phyloP scores from a whole-genome alignment of 805 yeast genomes.

The Saccharomycopsis fermentans region DNA sequence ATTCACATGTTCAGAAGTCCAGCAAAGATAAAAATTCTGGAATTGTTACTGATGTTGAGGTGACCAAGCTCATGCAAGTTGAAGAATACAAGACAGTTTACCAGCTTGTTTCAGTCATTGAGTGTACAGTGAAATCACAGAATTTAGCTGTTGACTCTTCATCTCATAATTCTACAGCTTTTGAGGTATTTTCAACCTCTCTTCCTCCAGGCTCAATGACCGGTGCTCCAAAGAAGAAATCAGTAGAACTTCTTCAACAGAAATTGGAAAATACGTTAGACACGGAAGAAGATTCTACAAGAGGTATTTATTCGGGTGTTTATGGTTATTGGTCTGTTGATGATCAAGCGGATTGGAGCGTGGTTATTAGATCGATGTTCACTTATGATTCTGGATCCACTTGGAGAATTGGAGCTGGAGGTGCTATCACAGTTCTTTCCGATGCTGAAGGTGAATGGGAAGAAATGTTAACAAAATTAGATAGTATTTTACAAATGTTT shows the following conservation, averaged over 20 bases:
- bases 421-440: conserved; percentile 89
- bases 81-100: conserved; percentile 89
- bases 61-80: conserved; percentile 74
- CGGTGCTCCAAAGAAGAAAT: conserved; percentile 94
- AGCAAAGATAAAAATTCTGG: not conserved
- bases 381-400: conserved; percentile 34
- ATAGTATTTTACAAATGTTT: conserved; percentile 71
- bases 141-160: not conserved
- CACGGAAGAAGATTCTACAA: conserved; percentile 25
- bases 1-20: conserved; percentile 27
- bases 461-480: conserved; percentile 75
- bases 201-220: conserved; percentile 99
- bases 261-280: conserved; percentile 25
- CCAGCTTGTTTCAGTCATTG: conserved; percentile 84
- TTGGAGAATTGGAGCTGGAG: conserved; percentile 97
- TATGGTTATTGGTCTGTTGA: conserved; percentile 91
- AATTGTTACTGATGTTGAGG: conserved; percentile 54
- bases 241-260: conserved; percentile 68
- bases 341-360: conserved; percentile 92
- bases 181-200: conserved; percentile 68
- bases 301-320: conserved; percentile 92
- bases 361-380: conserved; percentile 76
- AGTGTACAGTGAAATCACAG: conserved; percentile 38
- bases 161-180: conserved; percentile 40
- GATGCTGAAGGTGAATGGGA: conserved; percentile 81